These are phyloP conservation scores for Dendrobium officinale DNA, from an alignment of 106 monocot species.

Conservation along the genomic window DNA sequence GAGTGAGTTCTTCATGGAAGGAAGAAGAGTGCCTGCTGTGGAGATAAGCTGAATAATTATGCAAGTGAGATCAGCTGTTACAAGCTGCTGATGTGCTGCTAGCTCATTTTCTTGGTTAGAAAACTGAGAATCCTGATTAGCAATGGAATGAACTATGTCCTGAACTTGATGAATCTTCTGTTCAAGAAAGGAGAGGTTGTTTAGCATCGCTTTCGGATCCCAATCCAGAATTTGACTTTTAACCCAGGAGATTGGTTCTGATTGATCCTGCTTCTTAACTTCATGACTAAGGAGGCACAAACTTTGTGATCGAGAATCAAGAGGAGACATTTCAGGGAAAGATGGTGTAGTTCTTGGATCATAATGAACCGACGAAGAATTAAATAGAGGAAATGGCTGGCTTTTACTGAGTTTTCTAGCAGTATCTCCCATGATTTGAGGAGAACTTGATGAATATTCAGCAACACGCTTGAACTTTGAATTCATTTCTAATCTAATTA, in stretches of 20 bases:
- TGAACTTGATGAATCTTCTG: constrained; percentile 88
- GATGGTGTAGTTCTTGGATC: neutral
- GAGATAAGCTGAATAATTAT: constrained; percentile 84
- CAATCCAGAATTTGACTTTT: constrained; percentile 29
- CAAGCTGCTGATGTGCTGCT: constrained; percentile 68
- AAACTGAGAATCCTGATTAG: constrained; percentile 23
- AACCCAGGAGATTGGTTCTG: constrained; percentile 10
- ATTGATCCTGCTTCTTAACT: constrained; percentile 12
- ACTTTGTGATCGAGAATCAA: too few species aligned
- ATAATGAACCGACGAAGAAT: neutral
- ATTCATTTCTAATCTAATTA: neutral
- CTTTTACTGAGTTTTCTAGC: neutral
- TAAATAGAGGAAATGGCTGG: neutral
- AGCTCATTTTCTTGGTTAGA: constrained; percentile 28
- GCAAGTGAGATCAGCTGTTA: constrained; percentile 69
- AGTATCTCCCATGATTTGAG: neutral
- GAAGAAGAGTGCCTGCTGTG: constrained; percentile 68
- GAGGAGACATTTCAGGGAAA: neutral
- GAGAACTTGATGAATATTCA: neutral
- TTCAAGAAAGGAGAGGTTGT: constrained; percentile 77
- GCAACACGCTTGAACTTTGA: neutral
- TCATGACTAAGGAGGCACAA: neutral
- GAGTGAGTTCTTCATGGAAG: constrained; percentile 48
- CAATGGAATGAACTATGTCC: constrained; percentile 52
- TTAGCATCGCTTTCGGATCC: constrained; percentile 65